Evolutionary conservation across 306 rosid species (phyloP).

Genomic region (Luffa acutangula): DNA sequence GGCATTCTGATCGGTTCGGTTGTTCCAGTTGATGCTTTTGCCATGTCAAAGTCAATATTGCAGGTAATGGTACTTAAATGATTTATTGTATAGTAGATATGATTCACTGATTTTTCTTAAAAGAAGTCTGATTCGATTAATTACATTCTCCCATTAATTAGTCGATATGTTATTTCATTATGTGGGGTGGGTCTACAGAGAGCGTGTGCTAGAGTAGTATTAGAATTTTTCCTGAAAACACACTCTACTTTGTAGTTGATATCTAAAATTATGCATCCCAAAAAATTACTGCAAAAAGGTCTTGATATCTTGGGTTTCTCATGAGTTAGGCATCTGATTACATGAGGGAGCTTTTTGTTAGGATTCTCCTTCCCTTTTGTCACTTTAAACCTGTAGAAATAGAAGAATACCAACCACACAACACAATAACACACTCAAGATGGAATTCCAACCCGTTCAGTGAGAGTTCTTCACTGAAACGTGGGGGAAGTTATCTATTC

Average conservation of each 20-base stretch:
- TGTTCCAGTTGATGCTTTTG: constrained; percentile 85
- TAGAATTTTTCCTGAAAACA: not conserved
- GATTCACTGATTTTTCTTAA: not conserved
- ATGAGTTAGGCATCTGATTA: not conserved
- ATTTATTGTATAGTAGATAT: not conserved
- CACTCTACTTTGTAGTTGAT: not conserved
- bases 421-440: too few relatives aligned
- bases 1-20: constrained; percentile 82
- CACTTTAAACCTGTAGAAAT: too few relatives aligned
- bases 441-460: too few relatives aligned
- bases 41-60: constrained; percentile 93
- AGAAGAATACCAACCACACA: too few relatives aligned
- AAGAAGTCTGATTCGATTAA: too few relatives aligned
- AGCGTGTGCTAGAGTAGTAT: not conserved
- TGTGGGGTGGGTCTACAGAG: not conserved
- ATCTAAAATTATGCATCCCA: not conserved
- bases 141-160: not conserved
- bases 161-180: not conserved
- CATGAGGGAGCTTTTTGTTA: not conserved
- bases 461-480: too few relatives aligned
- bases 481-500: too few relatives aligned
- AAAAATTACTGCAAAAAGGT: not conserved
- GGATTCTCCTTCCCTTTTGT: too few relatives aligned
- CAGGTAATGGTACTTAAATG: constrained; percentile 42
- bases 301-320: not conserved